Percentiles rank a stretch among this genome's conserved stretches.
These are phyloP conservation scores for Echium plantagineum DNA, from an alignment of 257 asterid genomes.

Conservation along the genomic window DNA sequence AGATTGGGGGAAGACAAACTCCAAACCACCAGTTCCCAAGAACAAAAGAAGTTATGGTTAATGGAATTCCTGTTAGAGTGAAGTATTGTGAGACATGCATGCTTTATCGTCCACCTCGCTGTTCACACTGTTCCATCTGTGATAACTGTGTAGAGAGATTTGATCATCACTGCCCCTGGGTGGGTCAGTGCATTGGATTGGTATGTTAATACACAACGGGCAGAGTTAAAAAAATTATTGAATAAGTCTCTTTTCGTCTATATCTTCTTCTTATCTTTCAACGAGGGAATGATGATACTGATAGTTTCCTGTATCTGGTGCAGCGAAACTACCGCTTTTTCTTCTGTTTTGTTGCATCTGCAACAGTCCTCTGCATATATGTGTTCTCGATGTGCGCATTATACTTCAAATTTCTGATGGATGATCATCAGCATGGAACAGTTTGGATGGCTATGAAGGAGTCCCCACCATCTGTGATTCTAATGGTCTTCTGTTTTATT, in stretches of 20 bases:
- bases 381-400: conserved; percentile 76
- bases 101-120: conserved; percentile 98
- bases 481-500: conserved; percentile 81
- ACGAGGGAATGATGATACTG: conserved; percentile 5
- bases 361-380: conserved; percentile 84
- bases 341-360: conserved; percentile 84
- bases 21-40: conserved; percentile 93
- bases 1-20: conserved; percentile 30
- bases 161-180: conserved; percentile 99
- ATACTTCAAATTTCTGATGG: conserved; percentile 85
- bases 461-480: conserved; percentile 81
- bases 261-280: not conserved
- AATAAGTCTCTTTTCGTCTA: not conserved
- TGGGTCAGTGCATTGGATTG: conserved; percentile 91
- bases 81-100: conserved; percentile 97
- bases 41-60: conserved; percentile 93
- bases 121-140: conserved; percentile 98
- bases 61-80: conserved; percentile 79
- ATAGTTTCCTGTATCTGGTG: conserved; percentile 12
- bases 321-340: conserved; percentile 97
- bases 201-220: not conserved
- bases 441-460: conserved; percentile 93
- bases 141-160: conserved; percentile 94
- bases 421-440: conserved; percentile 51
- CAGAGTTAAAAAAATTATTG: too few species aligned